Conservation (phyloP, 1,284 basidiomycete species). For the Leccinum griseonigrum region DNA sequence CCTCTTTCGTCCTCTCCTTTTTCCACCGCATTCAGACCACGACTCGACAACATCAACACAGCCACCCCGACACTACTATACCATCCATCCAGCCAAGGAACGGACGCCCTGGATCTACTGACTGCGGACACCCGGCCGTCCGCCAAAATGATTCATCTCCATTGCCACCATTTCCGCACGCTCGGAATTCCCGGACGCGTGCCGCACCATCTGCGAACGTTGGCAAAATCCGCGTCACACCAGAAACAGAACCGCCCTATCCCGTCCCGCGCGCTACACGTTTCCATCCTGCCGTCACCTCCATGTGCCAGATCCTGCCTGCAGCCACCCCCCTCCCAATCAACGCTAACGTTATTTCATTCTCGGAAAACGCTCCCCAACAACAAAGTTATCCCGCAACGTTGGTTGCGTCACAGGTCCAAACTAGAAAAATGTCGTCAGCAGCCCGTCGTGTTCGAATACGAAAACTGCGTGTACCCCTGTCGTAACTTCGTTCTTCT, state of each 20-base stretch:
- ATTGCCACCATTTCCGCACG: conserved; percentile 12
- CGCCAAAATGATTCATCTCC: conserved; percentile 2
- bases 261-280: background rate
- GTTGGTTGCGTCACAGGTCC: background rate
- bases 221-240: background rate
- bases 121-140: conserved; percentile 14
- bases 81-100: background rate
- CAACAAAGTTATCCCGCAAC: background rate
- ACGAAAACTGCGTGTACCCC: conserved; percentile 14
- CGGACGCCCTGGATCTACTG: background rate
- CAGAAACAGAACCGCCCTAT: background rate
- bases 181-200: background rate
- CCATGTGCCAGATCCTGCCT: background rate
- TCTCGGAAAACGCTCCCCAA: background rate
- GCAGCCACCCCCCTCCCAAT: background rate
- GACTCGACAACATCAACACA: background rate
- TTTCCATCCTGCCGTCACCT: conserved; percentile 2
- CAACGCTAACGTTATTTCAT: conserved; percentile 19
- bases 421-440: background rate
- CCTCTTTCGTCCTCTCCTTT: background rate
- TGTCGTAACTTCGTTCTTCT: conserved; percentile 10
- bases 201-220: background rate
- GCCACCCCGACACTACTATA: conserved; percentile 5
- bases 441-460: conserved; percentile 4
- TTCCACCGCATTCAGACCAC: background rate